Evolutionary conservation across 1,284 basidiomycete species (phyloP), one percentile per base, ranked within the genome.

Genomic region (Ustilago sp.): DNA sequence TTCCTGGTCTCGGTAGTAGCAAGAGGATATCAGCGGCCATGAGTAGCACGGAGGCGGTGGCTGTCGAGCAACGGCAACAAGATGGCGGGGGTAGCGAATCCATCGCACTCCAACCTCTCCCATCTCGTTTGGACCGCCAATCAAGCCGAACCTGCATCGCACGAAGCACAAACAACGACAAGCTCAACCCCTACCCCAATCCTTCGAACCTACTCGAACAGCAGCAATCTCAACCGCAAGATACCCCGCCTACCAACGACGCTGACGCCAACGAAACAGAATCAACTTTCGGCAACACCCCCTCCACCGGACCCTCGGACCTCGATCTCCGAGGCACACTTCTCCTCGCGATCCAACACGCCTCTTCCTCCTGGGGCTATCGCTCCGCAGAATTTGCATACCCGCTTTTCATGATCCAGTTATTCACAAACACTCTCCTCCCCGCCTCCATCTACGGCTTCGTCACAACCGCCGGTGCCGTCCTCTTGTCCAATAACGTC

Each of bases 381-480:
- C 83, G 88, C 55, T 87, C 87, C 0, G 87, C 87, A 11, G 88
- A 89, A 78, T 89, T 89, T 61, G 87, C 88, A 0, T 85, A 88
- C 11, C 89, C 88, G 50, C 74, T 90, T 17, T 88, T 88, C 76
- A 86, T 90, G 57, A 87, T 90, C 59, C 82, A 85, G 7, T 82
- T 88, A 28, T 90, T 89, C 81, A 87, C 88, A n/a, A 83, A 87
- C 58, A 89, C 89, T 1, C 86, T 90, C 1, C 85, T 90, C 0
- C 89, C 89, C 1, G 88, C 89, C 0, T 89, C 89, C 13, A 59
- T 90, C 47, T 89, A 88, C 69, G 88, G 88, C 13, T 88, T 89
- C 63, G 79, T 87, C 59, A 87, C 87, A 0, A 88, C 88, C 1
- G 87, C 86, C 19, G 76, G 81, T 1, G 87, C 86, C 5, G 83